These are phyloP conservation scores for Nicotiana tomentosiformis DNA, from an alignment of 257 asterid genomes.

Conservation along the genomic window DNA sequence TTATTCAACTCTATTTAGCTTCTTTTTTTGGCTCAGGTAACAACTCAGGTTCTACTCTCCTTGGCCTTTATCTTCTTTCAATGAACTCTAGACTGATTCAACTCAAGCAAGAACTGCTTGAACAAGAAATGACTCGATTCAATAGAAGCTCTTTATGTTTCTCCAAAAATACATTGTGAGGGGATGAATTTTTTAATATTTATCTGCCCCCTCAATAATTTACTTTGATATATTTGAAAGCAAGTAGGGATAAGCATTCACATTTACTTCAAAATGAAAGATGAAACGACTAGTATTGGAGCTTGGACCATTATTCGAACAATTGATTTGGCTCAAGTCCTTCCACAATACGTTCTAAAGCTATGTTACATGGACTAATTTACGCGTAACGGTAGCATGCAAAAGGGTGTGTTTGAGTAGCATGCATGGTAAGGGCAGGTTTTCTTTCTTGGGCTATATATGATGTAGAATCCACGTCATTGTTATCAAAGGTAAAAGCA, in stretches of 20 bases:
- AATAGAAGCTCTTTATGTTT: background rate
- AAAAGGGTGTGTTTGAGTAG: background rate
- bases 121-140: background rate
- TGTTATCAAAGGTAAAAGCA: background rate
- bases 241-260: background rate
- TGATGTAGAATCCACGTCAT: background rate
- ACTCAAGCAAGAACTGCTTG: background rate
- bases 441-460: background rate
- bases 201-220: background rate
- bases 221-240: background rate
- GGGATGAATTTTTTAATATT: background rate
- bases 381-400: background rate
- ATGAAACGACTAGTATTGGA: background rate
- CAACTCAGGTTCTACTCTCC: background rate
- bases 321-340: background rate
- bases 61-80: background rate
- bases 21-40: too few species aligned
- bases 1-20: background rate
- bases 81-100: background rate
- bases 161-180: background rate
- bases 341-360: background rate
- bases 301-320: background rate
- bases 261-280: background rate
- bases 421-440: background rate
- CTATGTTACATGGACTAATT: background rate